Percentiles rank a stretch among this genome's conserved stretches.
Conservation (phyloP, 176 grass and related monocot species). For the Avena atlantica region DNA sequence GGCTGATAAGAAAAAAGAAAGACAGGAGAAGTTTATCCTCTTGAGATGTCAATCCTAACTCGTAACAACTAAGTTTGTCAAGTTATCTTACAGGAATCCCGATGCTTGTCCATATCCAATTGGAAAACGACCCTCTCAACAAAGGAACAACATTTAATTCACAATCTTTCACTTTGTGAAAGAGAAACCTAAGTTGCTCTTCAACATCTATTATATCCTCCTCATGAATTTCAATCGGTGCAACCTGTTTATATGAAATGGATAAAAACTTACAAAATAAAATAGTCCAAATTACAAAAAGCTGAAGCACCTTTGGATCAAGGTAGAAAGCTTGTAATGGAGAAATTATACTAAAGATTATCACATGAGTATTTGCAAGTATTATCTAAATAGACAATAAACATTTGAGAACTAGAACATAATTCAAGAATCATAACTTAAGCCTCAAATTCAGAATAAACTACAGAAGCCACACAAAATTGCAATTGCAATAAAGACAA, state of each 20-base stretch:
- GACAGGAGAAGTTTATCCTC: constrained; percentile 1
- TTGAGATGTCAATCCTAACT: constrained; percentile 30
- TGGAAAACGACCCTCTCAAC: constrained; percentile 87
- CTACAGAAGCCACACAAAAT: not conserved
- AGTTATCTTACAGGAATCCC: constrained; percentile 74
- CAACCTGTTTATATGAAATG: constrained; percentile 63
- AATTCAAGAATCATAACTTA: constrained; percentile 8
- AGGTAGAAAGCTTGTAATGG: not conserved
- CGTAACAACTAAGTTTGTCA: constrained; percentile 30
- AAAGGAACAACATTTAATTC: constrained; percentile 72
- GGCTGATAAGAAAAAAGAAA: constrained; percentile 56
- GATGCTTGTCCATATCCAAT: constrained; percentile 89
- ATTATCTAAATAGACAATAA: not conserved
- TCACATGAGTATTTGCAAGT: not conserved
- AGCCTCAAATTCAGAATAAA: not conserved
- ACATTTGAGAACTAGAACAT: constrained; percentile 10
- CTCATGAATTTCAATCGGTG: constrained; percentile 93
- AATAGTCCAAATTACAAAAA: constrained; percentile 20
- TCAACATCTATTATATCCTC: constrained; percentile 92
- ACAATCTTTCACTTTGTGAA: constrained; percentile 77
- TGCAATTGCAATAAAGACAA: constrained; percentile 50
- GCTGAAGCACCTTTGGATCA: not conserved
- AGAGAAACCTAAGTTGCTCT: constrained; percentile 83
- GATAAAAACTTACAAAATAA: constrained; percentile 31
- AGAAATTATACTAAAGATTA: not conserved